Evolutionary conservation across 1,284 basidiomycete species (phyloP).

Genomic region (Microbotryum lychnidis-dioicae): DNA sequence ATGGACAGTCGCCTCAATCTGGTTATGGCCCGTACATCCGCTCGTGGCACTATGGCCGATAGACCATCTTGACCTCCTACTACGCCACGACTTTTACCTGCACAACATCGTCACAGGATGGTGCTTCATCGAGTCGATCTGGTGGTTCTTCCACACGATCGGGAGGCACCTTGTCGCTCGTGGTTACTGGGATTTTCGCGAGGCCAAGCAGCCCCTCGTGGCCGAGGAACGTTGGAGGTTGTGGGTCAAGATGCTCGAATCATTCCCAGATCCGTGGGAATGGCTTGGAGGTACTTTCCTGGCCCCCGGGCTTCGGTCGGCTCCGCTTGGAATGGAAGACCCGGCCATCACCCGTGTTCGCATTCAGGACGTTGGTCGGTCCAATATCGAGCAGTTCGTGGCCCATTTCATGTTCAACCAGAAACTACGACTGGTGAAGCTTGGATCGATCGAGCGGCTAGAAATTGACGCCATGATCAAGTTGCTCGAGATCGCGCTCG

Average conservation of each 20-base stretch:
- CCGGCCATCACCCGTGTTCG: constrained; percentile 12
- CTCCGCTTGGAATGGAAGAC: constrained; percentile 17
- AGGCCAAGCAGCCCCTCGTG: not conserved
- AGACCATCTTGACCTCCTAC: constrained; percentile 3
- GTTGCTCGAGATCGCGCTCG: not conserved
- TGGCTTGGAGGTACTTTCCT: constrained; percentile 23
- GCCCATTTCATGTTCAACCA: constrained; percentile 20
- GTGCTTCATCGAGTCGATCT: constrained; percentile 8
- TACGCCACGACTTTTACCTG: constrained; percentile 1
- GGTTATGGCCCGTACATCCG: constrained; percentile 14
- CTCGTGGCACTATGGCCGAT: constrained; percentile 10
- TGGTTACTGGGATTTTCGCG: constrained; percentile 1
- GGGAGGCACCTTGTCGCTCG: not conserved
- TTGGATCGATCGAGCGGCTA: constrained; percentile 1
- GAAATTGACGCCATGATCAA: not conserved
- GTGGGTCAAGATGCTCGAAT: constrained; percentile 20
- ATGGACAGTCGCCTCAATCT: constrained; percentile 2
- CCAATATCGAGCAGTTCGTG: constrained; percentile 26
- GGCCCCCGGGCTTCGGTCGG: not conserved
- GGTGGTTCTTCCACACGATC: not conserved
- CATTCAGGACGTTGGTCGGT: constrained; percentile 18
- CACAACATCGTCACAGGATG: constrained; percentile 2
- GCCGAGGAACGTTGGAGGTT: constrained; percentile 24
- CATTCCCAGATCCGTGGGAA: constrained; percentile 6
- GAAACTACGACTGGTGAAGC: constrained; percentile 8